Evolutionary conservation across 139 green algal species (phyloP).

Genomic region (Tetraselmis chui): DNA sequence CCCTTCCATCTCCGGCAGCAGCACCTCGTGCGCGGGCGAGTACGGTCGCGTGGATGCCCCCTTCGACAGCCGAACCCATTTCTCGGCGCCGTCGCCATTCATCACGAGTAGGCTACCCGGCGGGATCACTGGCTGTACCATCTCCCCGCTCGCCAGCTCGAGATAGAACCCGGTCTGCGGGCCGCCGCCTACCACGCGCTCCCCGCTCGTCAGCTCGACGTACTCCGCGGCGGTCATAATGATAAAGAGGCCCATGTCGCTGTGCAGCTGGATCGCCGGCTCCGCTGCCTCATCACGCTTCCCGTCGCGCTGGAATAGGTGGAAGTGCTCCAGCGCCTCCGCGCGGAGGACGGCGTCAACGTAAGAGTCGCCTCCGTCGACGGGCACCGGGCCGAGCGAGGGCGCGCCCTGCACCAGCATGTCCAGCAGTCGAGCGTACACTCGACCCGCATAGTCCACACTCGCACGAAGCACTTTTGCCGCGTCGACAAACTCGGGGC

Average conservation of each 20-base stretch:
- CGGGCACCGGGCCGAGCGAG: background rate
- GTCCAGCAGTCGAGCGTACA: slow-evolving; percentile 17
- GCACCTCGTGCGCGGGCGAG: slow-evolving; percentile 19
- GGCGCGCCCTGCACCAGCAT: slow-evolving; percentile 5
- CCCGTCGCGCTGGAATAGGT: slow-evolving; percentile 20
- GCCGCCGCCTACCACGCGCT: background rate
- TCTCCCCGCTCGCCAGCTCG: slow-evolving; percentile 6
- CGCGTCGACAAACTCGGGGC: slow-evolving; percentile 7
- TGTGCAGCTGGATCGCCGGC: too few species aligned
- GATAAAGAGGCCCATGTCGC: too few species aligned
- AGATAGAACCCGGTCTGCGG: slow-evolving; percentile 6
- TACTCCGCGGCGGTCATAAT: too few species aligned
- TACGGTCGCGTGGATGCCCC: background rate
- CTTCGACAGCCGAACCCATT: slow-evolving; percentile 10
- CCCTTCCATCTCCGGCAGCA: slow-evolving; percentile 4
- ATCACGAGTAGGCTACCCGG: slow-evolving; percentile 20
- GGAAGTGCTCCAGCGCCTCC: slow-evolving; percentile 26
- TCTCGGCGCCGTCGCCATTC: slow-evolving; percentile 22
- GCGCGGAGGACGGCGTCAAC: background rate
- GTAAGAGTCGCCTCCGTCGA: background rate
- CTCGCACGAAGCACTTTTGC: slow-evolving; percentile 1
- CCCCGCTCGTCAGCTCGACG: too few species aligned
- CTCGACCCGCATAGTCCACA: background rate
- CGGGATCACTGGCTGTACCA: slow-evolving; percentile 16
- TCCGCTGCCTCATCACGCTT: too few species aligned